A percentile compares a stretch with the other conserved stretches of the same genome.
phyloP scores from a whole-genome alignment of 371 early-diverging fungal genomes.

The Dinochytrium kinnereticum region DNA sequence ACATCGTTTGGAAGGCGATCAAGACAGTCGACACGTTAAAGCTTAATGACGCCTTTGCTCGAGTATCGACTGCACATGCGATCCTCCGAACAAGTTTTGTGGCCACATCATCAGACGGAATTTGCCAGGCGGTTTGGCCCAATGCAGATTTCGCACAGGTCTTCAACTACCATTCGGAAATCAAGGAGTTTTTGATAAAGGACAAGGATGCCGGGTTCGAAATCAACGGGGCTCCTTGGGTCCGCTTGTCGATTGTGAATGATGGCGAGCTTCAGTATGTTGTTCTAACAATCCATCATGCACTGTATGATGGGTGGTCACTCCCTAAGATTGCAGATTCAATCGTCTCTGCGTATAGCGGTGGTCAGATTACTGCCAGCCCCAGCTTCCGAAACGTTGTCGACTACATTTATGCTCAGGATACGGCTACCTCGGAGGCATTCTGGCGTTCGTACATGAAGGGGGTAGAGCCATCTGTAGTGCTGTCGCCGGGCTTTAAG shows the following conservation, averaged over 20 bases:
- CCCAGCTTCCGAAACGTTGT: not conserved
- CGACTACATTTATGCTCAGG: not conserved
- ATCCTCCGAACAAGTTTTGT: not conserved
- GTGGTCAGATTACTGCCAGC: not conserved
- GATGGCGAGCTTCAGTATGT: not conserved
- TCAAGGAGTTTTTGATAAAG: slow-evolving; percentile 2
- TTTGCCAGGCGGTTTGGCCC: not conserved
- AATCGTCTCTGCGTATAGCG: not conserved
- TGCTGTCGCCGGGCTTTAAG: not conserved
- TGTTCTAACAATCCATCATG: slow-evolving; percentile 45
- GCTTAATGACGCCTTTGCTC: not conserved
- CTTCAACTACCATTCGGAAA: not conserved
- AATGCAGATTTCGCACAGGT: not conserved
- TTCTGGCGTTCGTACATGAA: slow-evolving; percentile 2
- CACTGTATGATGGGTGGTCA: slow-evolving; percentile 44
- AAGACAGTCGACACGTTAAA: slow-evolving; percentile 11
- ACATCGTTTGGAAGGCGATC: slow-evolving; percentile 10
- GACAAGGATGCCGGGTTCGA: slow-evolving; percentile 15
- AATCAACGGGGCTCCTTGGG: not conserved
- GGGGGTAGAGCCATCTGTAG: not conserved
- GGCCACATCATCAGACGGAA: not conserved
- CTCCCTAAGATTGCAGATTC: slow-evolving; percentile 18
- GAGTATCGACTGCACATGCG: not conserved
- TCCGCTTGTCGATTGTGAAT: slow-evolving; percentile 6
- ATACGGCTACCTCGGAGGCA: not conserved